A percentile compares a stretch with the other conserved stretches of the same genome.
These are phyloP conservation scores for Dictyostelium firmibasis DNA, from an alignment of 78 protist species.

Conservation along the genomic window DNA sequence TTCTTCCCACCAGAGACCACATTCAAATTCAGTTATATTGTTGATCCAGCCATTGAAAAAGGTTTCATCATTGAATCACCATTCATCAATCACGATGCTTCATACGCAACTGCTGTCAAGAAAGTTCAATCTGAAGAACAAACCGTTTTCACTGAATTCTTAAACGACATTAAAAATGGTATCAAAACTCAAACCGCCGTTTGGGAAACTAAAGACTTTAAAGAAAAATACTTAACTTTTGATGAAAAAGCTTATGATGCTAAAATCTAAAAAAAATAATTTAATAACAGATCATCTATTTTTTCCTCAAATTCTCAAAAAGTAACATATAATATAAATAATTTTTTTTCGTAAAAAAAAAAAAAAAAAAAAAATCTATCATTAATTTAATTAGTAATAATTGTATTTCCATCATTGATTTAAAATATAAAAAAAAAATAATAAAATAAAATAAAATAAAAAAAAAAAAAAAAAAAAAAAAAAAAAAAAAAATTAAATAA, in stretches of 20 bases:
- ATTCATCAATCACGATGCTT: conserved; percentile 57
- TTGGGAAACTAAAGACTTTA: conserved; percentile 68
- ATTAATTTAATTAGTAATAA: background rate
- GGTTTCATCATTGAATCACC: conserved; percentile 72
- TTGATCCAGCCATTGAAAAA: conserved; percentile 47
- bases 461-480: no score
- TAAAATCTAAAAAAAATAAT: background rate
- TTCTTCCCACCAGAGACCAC: conserved; percentile 47
- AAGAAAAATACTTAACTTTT: conserved; percentile 54
- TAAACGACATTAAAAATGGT: conserved; percentile 24
- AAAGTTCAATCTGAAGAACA: conserved; percentile 17
- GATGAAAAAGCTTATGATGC: conserved; percentile 54
- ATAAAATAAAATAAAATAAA: background rate
- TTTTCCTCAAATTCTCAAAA: background rate
- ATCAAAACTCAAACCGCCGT: conserved; percentile 9
- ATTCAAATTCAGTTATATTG: conserved; percentile 15
- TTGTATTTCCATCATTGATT: background rate
- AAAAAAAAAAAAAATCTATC: background rate
- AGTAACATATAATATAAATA: background rate
- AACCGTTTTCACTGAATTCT: conserved; percentile 4
- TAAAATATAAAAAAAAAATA: background rate
- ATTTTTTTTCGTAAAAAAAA: no score
- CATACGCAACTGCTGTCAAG: conserved; percentile 23
- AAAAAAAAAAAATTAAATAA: no score
- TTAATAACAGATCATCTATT: background rate